Base-by-base conservation (phyloP, 2,329 filamentous ascomycete genomes). In the Nemania diffusa region DNA sequence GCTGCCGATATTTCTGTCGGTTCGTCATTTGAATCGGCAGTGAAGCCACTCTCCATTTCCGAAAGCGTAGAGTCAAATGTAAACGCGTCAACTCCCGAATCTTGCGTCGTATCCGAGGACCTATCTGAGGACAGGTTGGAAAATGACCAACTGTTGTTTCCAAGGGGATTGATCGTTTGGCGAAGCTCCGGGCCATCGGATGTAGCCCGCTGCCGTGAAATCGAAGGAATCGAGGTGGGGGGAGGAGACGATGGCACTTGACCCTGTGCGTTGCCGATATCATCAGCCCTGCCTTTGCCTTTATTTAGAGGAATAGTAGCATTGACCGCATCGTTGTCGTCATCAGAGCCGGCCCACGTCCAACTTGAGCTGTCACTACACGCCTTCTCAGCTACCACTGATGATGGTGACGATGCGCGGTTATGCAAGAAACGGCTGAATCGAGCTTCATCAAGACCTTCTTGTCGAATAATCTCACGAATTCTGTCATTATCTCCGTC, bases 111-210 rank as follows among this genome's bases (percentile, higher is more conserved):
- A n/a, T 44, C 40, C 37, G 61, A 2, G 11, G 20, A 9, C 13
- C 13, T 27, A 15, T 69, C 44, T 13, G 59, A n/a, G n/a, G 65
- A 44, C 7, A 72, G 26, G n/a, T 67, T 64, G 20, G 66, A 79
- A 71, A 90, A 90, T 0, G 83, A 84, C 88, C 88, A 91, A 71
- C 80, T 90, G 69, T 89, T 89, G 73, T 87, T 87, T 0, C 83
- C 87, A 17, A 90, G 75, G 0, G 85, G 84, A 57, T 88, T 85
- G 60, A 84, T 78, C 2, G 77, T 77, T 8, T 81, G 78, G 3
- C 79, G 79, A 5, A 77, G 74, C 50, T 80, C 80, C 3, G 85
- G 85, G 0, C 87, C 87, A 72, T 90, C 88, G 0, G 88, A 90
- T 57, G 83, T 80, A 29, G 88, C 82, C 50, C 88, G 81, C 20